Evolutionary conservation across 2,329 filamentous ascomycete species (phyloP).

Genomic region (Calonectria crousiana): DNA sequence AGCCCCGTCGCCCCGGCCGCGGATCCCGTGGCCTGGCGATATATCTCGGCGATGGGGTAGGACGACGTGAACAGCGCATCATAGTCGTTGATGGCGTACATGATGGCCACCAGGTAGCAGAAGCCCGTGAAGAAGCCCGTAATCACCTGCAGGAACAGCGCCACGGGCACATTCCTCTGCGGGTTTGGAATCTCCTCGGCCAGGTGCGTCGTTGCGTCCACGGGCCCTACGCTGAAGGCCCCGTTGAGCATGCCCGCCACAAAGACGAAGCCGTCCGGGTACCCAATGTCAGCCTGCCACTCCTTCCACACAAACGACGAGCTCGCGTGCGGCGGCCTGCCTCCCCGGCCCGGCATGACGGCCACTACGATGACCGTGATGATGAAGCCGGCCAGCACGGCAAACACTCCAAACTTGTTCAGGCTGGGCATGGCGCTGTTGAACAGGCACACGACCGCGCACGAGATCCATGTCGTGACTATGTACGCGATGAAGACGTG

Average conservation of each 20-base stretch:
- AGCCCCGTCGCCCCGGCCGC: slow-evolving; percentile 63
- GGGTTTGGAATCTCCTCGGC: slow-evolving; percentile 73
- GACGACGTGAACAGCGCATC: slow-evolving; percentile 62
- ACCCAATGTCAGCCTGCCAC: slow-evolving; percentile 55
- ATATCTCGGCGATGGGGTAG: slow-evolving; percentile 76
- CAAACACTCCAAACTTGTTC: slow-evolving; percentile 65
- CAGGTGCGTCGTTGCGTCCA: slow-evolving; percentile 74
- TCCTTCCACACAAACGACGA: slow-evolving; percentile 55
- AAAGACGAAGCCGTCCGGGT: slow-evolving; percentile 57
- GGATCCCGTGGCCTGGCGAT: slow-evolving; percentile 68
- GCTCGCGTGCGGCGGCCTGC: slow-evolving; percentile 45
- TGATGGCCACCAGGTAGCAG: slow-evolving; percentile 63
- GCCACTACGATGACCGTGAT: slow-evolving; percentile 67
- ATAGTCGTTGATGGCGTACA: slow-evolving; percentile 70
- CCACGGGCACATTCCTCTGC: slow-evolving; percentile 65
- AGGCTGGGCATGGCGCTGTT: slow-evolving; percentile 65
- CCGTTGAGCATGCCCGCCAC: slow-evolving; percentile 68
- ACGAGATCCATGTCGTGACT: slow-evolving; percentile 54
- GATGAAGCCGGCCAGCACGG: slow-evolving; percentile 64
- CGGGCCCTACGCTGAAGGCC: slow-evolving; percentile 75
- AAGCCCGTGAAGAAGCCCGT: slow-evolving; percentile 66
- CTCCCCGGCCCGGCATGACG: slow-evolving; percentile 59
- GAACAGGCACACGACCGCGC: slow-evolving; percentile 61
- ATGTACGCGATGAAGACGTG: slow-evolving; percentile 59
- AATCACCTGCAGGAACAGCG: slow-evolving; percentile 62